These are phyloP conservation scores for Stylosanthes scabra DNA, from an alignment of 331 rosid genomes.

Conservation along the genomic window DNA sequence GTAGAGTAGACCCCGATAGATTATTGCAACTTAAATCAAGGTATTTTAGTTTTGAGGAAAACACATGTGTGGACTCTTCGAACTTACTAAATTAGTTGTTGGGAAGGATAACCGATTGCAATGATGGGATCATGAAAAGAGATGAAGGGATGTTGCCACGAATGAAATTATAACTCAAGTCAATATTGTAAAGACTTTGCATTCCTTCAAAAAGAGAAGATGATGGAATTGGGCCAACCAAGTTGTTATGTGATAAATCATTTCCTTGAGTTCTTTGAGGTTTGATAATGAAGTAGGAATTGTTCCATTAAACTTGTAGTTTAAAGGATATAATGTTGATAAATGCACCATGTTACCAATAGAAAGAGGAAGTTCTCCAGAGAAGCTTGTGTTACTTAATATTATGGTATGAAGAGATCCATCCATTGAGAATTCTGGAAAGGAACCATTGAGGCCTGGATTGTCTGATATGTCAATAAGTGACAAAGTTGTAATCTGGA, in stretches of 20 bases:
- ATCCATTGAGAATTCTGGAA: no score
- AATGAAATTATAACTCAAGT: neutral
- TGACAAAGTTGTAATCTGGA: no score
- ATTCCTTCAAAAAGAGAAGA: slow-evolving; percentile 13
- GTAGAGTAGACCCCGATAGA: slow-evolving; percentile 26
- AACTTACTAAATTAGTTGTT: slow-evolving; percentile 9
- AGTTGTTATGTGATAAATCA: neutral
- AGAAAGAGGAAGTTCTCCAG: neutral
- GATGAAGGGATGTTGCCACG: neutral
- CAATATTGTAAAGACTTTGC: fast-evolving
- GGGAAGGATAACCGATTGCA: slow-evolving; percentile 16
- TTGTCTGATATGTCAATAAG: no score
- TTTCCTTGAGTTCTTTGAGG: neutral
- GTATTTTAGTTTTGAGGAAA: neutral
- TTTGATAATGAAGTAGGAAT: neutral
- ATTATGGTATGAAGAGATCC: no score
- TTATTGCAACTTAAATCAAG: slow-evolving; percentile 17
- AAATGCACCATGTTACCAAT: neutral
- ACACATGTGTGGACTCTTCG: neutral
- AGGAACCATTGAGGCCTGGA: no score
- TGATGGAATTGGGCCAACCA: neutral
- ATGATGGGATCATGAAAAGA: slow-evolving; percentile 1
- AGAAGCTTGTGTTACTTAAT: slow-evolving; percentile 10
- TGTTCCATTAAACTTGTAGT: no score
- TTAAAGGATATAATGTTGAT: neutral